Evolutionary conservation across 2,329 filamentous ascomycete species (phyloP), one percentile per base, ranked within the genome.

Genomic region (Cadophora malorum): DNA sequence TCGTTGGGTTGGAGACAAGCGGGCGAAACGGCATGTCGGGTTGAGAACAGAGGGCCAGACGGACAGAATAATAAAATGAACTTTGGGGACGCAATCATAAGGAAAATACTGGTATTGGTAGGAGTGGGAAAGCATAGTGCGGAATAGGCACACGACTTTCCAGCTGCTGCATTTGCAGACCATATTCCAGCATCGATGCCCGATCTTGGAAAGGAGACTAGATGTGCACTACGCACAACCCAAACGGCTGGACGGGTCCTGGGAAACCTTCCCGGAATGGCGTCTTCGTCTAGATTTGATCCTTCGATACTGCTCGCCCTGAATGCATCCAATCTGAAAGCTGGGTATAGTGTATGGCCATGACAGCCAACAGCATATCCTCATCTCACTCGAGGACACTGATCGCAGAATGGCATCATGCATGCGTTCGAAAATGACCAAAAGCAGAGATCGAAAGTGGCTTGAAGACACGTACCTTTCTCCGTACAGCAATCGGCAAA

Each of bases 401-500:
- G 56, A 45, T 59, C 56, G 56, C 56, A 45, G 21, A 41, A 25
- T 19, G 56, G 21, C 12, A 23, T 35, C 21, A 25, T 28, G 33
- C n/a, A 28, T 8, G 35, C 35, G 5, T 59, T 35, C 56, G 38
- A 21, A 47, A 63, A 47, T 53, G 49, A 63, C 60, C 8, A 63
- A 10, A 41, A 28, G 53, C 23, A 63, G 41, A 53, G 25, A 33
- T 23, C 8, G 49, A 23, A 55, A 41, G 49, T 53, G 31, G 33
- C 35, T 33, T 47, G 19, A 31, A 35, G 33, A 31, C 63, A 79
- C 82, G 77, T 77, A 85, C 83, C 81, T 85, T 85, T 76, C 82
- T 80, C 70, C 82, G 80, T 25, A 85, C 81, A n/a, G 83, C 82
- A 56, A 82, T 71, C 9, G 83, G 83, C 65, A 85, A 77, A 49